Evolutionary conservation across 1,284 basidiomycete species (phyloP).

Genomic region (Moniliophthora roreri): DNA sequence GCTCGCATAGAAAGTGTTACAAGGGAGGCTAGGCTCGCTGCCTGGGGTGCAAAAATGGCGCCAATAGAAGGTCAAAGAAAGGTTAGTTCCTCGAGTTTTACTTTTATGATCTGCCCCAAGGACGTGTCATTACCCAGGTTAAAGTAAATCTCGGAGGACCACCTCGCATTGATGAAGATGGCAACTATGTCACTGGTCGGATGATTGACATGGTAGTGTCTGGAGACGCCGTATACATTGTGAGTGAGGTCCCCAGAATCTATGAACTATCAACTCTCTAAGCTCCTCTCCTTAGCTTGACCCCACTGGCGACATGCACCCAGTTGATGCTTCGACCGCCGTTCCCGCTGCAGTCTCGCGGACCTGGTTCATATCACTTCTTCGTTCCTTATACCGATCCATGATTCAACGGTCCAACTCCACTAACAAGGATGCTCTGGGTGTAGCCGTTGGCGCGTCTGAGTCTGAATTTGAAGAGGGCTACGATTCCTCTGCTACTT

Average conservation of each 20-base stretch:
- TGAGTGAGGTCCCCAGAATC: slow-evolving; percentile 37
- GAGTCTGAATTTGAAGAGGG: slow-evolving; percentile 32
- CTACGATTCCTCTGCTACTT: slow-evolving; percentile 34
- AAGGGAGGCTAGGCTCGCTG: slow-evolving; percentile 60
- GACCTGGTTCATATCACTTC: slow-evolving; percentile 50
- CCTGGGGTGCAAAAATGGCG: slow-evolving; percentile 74
- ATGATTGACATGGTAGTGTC: slow-evolving; percentile 80
- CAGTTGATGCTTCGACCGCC: slow-evolving; percentile 49
- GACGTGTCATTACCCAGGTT: slow-evolving; percentile 41
- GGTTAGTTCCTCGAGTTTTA: slow-evolving; percentile 34
- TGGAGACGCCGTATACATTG: slow-evolving; percentile 67
- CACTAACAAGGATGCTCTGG: slow-evolving; percentile 14
- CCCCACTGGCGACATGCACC: slow-evolving; percentile 50
- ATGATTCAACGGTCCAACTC: slow-evolving; percentile 2
- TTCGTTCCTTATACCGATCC: slow-evolving; percentile 20
- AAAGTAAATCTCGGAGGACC: slow-evolving; percentile 66
- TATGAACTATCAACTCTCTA: neutral
- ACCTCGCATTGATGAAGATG: slow-evolving; percentile 53
- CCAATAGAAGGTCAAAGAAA: slow-evolving; percentile 65
- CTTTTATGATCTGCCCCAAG: too few species aligned
- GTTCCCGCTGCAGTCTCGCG: slow-evolving; percentile 42
- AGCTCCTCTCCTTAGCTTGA: slow-evolving; percentile 37
- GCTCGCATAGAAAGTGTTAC: slow-evolving; percentile 68
- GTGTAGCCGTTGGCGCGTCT: slow-evolving; percentile 19
- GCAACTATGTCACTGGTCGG: slow-evolving; percentile 46